These are phyloP conservation scores for Alternaria gaisen DNA, from an alignment of 2,329 filamentous ascomycete species.

Conservation along the genomic window DNA sequence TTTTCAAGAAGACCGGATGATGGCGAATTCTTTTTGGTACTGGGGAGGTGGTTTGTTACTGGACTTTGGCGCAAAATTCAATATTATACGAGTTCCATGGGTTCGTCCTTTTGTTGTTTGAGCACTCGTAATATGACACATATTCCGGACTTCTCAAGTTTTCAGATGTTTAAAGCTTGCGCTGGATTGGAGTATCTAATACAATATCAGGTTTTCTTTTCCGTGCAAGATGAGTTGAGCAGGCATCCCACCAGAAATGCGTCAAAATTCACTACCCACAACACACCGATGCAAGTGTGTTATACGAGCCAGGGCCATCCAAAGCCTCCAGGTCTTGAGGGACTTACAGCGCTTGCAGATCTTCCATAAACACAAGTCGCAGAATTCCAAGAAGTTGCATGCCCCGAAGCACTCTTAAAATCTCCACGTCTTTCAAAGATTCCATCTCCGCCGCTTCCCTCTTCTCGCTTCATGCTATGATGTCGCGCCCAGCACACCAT, in stretches of 20 bases:
- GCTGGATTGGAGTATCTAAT: slow-evolving; percentile 6
- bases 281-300: neutral
- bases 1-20: slow-evolving; percentile 15
- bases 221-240: neutral
- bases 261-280: neutral
- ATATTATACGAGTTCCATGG: neutral
- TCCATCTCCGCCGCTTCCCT: slow-evolving; percentile 3
- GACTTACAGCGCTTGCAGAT: neutral
- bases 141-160: neutral
- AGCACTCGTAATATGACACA: neutral
- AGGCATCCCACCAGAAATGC: neutral
- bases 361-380: neutral
- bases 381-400: neutral
- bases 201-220: neutral
- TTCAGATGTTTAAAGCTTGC: neutral
- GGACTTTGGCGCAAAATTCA: neutral
- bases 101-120: neutral
- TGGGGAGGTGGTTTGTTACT: neutral
- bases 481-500: slow-evolving; percentile 56
- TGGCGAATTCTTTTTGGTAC: neutral
- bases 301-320: neutral
- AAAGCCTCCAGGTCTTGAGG: neutral
- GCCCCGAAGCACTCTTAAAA: neutral
- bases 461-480: slow-evolving; percentile 23
- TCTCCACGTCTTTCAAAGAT: neutral